Evolutionary conservation across 306 rosid species (phyloP).

Genomic region (Casuarina equisetifolia): DNA sequence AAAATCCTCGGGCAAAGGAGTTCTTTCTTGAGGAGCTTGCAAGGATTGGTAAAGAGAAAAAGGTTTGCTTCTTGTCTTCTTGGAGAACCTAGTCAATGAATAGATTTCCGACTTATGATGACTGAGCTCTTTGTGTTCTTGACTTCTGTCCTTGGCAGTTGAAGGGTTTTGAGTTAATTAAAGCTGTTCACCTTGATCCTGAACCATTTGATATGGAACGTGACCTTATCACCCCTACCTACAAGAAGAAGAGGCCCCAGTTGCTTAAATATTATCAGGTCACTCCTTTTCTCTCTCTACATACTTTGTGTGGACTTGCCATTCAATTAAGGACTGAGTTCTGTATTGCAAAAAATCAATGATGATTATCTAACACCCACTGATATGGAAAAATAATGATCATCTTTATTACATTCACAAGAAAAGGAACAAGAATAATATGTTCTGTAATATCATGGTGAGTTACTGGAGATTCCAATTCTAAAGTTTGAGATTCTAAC

Average conservation of each 20-base stretch:
- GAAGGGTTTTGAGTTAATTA: conserved; percentile 84
- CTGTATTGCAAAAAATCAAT: neutral
- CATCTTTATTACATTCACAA: too few species aligned
- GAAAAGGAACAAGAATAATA: too few species aligned
- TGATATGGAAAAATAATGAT: too few species aligned
- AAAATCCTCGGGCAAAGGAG: conserved; percentile 63
- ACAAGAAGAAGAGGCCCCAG: conserved; percentile 95
- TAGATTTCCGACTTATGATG: conserved; percentile 11
- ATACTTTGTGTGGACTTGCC: neutral
- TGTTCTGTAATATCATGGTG: too few species aligned
- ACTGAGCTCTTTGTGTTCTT: conserved; percentile 32
- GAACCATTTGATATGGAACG: conserved; percentile 90
- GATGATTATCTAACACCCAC: neutral
- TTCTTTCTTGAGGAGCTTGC: conserved; percentile 64
- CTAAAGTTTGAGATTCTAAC: too few species aligned
- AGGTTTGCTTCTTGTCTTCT: conserved; percentile 47
- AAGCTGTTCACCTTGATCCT: conserved; percentile 82
- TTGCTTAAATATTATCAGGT: conserved; percentile 86
- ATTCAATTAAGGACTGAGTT: conserved; percentile 3
- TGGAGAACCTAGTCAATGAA: neutral
- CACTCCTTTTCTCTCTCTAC: neutral
- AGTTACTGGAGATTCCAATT: too few species aligned
- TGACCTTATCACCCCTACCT: conserved; percentile 91
- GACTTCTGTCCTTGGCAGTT: conserved; percentile 53
- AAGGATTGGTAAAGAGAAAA: conserved; percentile 73